Evolutionary conservation across 2,329 filamentous ascomycete genomes (phyloP).

Genomic region (Byssochlamys sp.): DNA sequence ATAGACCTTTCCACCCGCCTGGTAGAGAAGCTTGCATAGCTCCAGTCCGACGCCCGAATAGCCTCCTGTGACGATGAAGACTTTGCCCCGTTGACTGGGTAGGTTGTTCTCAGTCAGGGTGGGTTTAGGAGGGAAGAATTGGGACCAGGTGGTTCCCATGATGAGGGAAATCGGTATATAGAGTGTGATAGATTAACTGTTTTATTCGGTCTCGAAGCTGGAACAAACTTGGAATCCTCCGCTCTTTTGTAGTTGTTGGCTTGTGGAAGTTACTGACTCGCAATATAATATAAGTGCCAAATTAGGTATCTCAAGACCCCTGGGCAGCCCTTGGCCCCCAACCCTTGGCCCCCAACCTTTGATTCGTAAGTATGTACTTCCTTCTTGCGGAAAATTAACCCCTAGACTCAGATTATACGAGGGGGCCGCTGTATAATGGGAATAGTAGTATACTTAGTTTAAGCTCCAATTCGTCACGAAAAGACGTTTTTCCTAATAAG

Average conservation of each 20-base stretch:
- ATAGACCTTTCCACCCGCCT: constrained; percentile 13
- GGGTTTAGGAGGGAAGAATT: constrained; percentile 12
- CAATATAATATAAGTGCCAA: background rate
- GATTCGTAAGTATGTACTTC: no score
- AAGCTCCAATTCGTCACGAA: no score
- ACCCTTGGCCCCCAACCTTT: no score
- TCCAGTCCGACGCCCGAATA: constrained; percentile 16
- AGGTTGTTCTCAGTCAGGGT: constrained; percentile 14
- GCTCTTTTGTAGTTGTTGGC: background rate
- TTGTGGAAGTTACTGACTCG: background rate
- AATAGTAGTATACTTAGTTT: no score
- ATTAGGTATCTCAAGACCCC: background rate
- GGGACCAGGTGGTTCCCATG: constrained; percentile 3
- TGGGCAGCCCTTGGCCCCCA: background rate
- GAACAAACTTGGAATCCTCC: background rate
- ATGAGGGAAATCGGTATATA: background rate
- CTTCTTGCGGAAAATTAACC: no score
- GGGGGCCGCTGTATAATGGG: no score
- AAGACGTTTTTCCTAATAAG: no score
- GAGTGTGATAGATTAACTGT: background rate
- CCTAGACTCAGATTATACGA: no score
- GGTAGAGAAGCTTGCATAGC: constrained; percentile 15
- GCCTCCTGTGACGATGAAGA: constrained; percentile 21
- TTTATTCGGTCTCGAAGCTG: background rate
- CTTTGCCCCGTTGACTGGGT: constrained; percentile 10